Percentiles rank a stretch among this genome's conserved stretches.
Evolutionary conservation across 768 basidiomycete genomes (phyloP).

Genomic region (Myochromella boudieri): DNA sequence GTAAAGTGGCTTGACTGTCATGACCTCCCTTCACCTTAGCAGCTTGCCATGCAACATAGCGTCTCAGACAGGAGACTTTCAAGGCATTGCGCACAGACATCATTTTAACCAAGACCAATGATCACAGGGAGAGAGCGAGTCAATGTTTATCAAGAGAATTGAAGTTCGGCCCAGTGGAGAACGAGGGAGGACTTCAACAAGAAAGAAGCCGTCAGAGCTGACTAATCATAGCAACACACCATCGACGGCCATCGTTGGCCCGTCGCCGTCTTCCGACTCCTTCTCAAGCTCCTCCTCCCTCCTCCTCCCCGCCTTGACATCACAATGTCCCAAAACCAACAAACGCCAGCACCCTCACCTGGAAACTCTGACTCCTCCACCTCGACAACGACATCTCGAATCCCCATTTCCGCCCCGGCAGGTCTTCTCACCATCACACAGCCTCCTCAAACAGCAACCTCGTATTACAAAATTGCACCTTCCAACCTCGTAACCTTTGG

Average conservation of each 20-base stretch:
- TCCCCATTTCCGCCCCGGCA: constrained; percentile 54
- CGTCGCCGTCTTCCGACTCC: neutral
- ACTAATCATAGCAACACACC: constrained; percentile 11
- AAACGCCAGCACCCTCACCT: neutral
- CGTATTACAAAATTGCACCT: constrained; percentile 86
- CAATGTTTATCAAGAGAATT: too few species aligned
- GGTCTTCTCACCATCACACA: constrained; percentile 75
- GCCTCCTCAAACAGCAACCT: constrained; percentile 78
- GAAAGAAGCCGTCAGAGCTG: constrained; percentile 5
- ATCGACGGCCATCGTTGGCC: constrained; percentile 4
- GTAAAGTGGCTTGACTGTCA: too few species aligned
- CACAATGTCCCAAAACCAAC: neutral
- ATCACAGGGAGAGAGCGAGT: too few species aligned
- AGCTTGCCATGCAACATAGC: too few species aligned
- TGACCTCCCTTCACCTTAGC: too few species aligned
- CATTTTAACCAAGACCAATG: too few species aligned
- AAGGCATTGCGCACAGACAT: too few species aligned
- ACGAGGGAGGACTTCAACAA: too few species aligned
- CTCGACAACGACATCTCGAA: constrained; percentile 25
- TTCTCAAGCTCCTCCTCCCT: neutral
- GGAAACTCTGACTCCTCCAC: constrained; percentile 1
- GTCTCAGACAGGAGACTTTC: too few species aligned
- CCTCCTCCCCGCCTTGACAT: neutral
- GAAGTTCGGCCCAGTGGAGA: too few species aligned
- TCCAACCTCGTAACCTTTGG: constrained; percentile 79